Base-by-base conservation (phyloP, 352 stramenopile species). In the Lagenidium sp. region DNA sequence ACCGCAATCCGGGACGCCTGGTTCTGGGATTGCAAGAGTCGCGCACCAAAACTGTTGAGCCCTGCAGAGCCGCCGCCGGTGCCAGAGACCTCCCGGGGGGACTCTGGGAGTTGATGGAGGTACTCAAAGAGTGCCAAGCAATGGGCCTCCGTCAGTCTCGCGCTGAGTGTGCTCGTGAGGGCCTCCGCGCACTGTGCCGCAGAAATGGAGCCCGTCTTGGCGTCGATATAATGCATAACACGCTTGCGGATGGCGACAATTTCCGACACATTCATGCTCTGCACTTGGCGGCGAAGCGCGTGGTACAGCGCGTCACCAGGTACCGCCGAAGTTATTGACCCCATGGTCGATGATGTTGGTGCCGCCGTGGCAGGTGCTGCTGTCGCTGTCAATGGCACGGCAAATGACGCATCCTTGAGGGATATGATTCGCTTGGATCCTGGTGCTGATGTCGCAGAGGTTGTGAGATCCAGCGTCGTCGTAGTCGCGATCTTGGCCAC, bases 391-490 rank as follows among this genome's bases (percentile, higher is more conserved):
- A 32, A 15, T 32, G 8, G 8, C 8, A 46, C 41, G 4, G 51
- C 55, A 24, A 57, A 74, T 19, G 69, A 77, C 26, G 68, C 63
- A 16, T 85, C 72, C 40, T 75, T 79, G 26, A 85, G 44, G 1
- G 67, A 75, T n/a, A 82, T 23, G 34, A 82, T 82, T 22, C 63
- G 61, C 20, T 55, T 57, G 11, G 44, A 54, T n/a, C n/a, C n/a
- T n/a, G n/a, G n/a, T n/a, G n/a, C n/a, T n/a, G n/a, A n/a, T 7
- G 53, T 28, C 3, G 24, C 32, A 19, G 23, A 18, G 0, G 51
- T 34, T 7, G 53, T 62, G 16, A 62, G 24, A 36, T 62, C 53
- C 31, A 57, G 22, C 30, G 38, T n/a, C 0, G 42, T 19, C 11
- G n/a, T 41, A 11, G 12, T 56, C 1, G 37, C 16, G 32, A 62